Percentiles rank a stretch among this genome's conserved stretches.
These are phyloP conservation scores for Pichia insulana DNA, from an alignment of 805 yeast genomes.

Conservation along the genomic window DNA sequence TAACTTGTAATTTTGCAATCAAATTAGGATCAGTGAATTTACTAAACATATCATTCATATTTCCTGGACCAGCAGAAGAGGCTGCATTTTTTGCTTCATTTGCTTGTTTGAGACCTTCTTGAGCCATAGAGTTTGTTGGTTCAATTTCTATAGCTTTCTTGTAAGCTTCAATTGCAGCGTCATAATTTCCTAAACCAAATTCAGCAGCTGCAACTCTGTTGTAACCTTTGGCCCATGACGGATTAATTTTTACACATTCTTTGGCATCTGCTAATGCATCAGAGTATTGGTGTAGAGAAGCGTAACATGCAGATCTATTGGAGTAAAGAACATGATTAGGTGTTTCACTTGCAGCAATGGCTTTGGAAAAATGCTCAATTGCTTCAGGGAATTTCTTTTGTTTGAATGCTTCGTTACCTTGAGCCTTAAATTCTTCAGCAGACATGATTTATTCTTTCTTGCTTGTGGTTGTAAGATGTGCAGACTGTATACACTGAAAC, in stretches of 20 bases:
- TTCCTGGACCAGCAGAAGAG: constrained; percentile 33
- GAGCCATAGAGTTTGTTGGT: constrained; percentile 75
- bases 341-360: constrained; percentile 69
- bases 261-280: constrained; percentile 81
- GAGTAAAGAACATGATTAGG: constrained; percentile 93
- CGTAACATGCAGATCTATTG: constrained; percentile 86
- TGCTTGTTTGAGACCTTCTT: constrained; percentile 68
- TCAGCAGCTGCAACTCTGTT: constrained; percentile 90
- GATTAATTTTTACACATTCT: constrained; percentile 70
- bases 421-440: constrained; percentile 75
- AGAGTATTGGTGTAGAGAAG: constrained; percentile 65
- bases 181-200: constrained; percentile 74
- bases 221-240: constrained; percentile 92
- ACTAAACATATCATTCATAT: constrained; percentile 62
- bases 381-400: constrained; percentile 81
- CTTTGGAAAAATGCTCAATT: constrained; percentile 71
- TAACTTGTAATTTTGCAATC: constrained; percentile 61
- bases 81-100: constrained; percentile 43
- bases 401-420: constrained; percentile 89
- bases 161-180: constrained; percentile 64
- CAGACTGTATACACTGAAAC: no score
- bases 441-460: constrained; percentile 30
- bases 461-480: no score
- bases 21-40: constrained; percentile 53
- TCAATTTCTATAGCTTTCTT: constrained; percentile 76